Evolutionary conservation across 1,139 yeast species (phyloP), one percentile per base, ranked within the genome.

Genomic region (Kodamaea plutei): DNA sequence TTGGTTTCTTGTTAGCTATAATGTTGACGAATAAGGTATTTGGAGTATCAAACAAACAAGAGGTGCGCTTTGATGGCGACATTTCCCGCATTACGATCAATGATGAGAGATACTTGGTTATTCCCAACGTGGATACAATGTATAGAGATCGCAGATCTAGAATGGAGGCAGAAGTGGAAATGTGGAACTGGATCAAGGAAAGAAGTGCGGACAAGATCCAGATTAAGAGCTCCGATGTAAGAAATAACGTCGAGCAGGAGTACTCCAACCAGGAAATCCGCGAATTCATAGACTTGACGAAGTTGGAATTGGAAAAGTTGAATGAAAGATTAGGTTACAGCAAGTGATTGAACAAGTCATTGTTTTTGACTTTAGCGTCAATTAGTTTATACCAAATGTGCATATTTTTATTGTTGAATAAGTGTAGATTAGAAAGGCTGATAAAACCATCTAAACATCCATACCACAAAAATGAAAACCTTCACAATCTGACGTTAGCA

Each of bases 141-240:
- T 51, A 72, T 33, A 54, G 59, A 30, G 58, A 62, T 36, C 53
- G 52, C 9, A 44, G 53, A 25, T 41, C 54, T 31, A 48, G 57
- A 31, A 45, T 65, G 39, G 64, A 69, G 34, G 74, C 79, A 36
- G 94, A 87, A 54, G 69, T 71, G 23, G 71, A 73, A 24, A 55
- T 88, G 35, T 88, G 96, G 95, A 70, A 76, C 30, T 88, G 96
- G 96, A 69, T 87, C 26, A 75, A 77, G 34, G 73, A 72, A 27
- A 11, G 68, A 31, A 69, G 69, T 29, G 56, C 50, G 5, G 47
- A 53, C 20, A 41, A 46, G 22, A 31, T 54, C n/a, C 37, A 45
- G 8, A 34, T 49, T 23, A 29, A 33, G 19, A 32, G 36, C 15
- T 15, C 23, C n/a, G 20, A 20, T 17, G n/a, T n/a, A n/a, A n/a